These are phyloP conservation scores for Microcyclospora tardicrescens DNA, from an alignment of 2,329 filamentous ascomycete genomes.

Conservation along the genomic window DNA sequence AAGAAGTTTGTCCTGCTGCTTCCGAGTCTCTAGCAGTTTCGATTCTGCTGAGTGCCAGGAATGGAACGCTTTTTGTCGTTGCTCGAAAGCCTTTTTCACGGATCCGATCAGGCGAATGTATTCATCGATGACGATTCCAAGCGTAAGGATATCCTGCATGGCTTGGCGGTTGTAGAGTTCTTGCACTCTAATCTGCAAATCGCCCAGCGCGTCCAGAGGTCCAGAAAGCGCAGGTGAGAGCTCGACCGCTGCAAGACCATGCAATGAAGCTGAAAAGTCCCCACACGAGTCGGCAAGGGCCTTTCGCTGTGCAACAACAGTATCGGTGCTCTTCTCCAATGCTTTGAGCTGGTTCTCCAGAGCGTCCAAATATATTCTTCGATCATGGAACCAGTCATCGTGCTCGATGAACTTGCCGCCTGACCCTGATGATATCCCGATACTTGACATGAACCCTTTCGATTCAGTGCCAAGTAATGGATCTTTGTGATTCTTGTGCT, in stretches of 20 bases:
- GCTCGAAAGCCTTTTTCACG: conserved; percentile 82
- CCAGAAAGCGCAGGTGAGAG: conserved; percentile 77
- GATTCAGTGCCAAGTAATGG: conserved; percentile 65
- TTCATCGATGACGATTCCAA: conserved; percentile 95
- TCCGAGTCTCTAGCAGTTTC: conserved; percentile 79
- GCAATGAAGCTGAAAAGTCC: conserved; percentile 87
- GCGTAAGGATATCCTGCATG: conserved; percentile 88
- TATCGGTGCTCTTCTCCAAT: conserved; percentile 84
- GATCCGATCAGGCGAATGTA: conserved; percentile 93
- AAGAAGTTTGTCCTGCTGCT: conserved; percentile 84
- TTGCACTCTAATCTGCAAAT: conserved; percentile 83
- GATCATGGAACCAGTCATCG: conserved; percentile 98
- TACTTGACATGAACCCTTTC: conserved; percentile 71
- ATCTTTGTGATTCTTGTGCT: conserved; percentile 91
- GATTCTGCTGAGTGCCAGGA: conserved; percentile 85
- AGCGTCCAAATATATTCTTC: conserved; percentile 85
- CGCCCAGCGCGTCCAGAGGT: conserved; percentile 80
- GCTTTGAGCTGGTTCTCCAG: conserved; percentile 77
- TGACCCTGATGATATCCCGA: conserved; percentile 42
- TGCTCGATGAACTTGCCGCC: conserved; percentile 86
- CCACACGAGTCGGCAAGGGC: conserved; percentile 84
- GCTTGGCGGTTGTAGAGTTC: conserved; percentile 95
- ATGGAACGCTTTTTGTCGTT: conserved; percentile 91
- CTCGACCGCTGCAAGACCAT: conserved; percentile 83
- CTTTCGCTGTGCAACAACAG: conserved; percentile 82